Conservation (phyloP, 2,329 filamentous ascomycete species). For the Ophiostoma pallidulum region DNA sequence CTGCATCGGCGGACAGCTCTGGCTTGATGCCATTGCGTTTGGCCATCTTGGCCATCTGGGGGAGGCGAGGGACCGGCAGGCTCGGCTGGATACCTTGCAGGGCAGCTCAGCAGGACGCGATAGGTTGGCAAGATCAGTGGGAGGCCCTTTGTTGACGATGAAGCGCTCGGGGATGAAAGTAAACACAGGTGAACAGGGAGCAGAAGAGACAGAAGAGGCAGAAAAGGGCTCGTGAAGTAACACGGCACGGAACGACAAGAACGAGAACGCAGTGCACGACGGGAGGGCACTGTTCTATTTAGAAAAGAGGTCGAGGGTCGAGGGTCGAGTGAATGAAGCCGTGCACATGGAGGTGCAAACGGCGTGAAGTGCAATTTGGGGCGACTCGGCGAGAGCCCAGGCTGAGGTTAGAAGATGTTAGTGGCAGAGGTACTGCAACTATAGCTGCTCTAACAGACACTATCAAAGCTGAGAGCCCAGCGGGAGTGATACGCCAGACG, state of each 20-base stretch:
- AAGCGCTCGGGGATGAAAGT: constrained; percentile 4
- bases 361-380: no score
- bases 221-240: not conserved
- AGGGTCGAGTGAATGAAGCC: not conserved
- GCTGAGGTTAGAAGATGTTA: not conserved
- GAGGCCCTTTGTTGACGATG: no score
- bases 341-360: not conserved
- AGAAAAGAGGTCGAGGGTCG: not conserved
- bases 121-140: no score
- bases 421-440: not conserved
- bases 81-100: no score
- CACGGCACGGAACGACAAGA: not conserved
- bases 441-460: not conserved
- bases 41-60: no score
- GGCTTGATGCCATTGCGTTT: not conserved
- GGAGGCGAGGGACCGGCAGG: no score
- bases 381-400: no score
- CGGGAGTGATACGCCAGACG: no score
- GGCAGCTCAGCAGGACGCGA: no score
- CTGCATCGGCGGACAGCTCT: not conserved
- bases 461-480: not conserved
- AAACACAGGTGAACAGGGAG: constrained; percentile 1
- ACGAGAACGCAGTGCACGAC: not conserved
- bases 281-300: no score
- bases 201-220: not conserved